A percentile compares a stretch with the other conserved stretches of the same genome.
These are phyloP conservation scores for Cydonia oblonga DNA, from an alignment of 331 rosid genomes.

Conservation along the genomic window DNA sequence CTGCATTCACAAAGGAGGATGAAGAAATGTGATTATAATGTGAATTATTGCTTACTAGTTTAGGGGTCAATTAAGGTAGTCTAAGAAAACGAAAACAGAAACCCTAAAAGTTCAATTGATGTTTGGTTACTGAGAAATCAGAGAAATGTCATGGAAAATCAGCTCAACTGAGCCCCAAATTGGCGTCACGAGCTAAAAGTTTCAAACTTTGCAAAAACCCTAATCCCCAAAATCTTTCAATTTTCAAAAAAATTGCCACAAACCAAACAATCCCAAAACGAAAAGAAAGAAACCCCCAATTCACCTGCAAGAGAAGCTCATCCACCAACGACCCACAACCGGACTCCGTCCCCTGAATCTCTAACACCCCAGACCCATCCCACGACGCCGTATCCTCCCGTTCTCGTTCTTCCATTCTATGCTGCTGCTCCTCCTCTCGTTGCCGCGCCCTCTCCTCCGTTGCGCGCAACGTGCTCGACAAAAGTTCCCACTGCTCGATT, in stretches of 20 bases:
- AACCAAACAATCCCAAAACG: not conserved
- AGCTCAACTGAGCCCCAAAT: constrained; percentile 1
- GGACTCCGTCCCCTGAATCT: constrained; percentile 7
- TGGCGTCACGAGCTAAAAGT: not conserved
- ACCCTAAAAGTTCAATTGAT: not conserved
- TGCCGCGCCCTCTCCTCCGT: constrained; percentile 39
- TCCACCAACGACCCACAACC: constrained; percentile 28
- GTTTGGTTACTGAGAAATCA: not conserved
- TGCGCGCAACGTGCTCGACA: constrained; percentile 47
- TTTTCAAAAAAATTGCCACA: not conserved
- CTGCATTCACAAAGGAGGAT: constrained; percentile 23
- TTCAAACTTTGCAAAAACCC: not conserved
- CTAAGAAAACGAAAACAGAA: not conserved
- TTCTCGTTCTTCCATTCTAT: not conserved
- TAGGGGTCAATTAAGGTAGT: not conserved
- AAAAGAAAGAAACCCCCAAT: not conserved
- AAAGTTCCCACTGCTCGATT: constrained; percentile 63
- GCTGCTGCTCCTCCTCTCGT: not conserved
- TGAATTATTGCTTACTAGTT: not conserved
- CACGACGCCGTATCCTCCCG: constrained; percentile 18
- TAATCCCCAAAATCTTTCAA: constrained; percentile 12
- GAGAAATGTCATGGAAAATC: not conserved
- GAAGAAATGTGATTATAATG: not conserved
- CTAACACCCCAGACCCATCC: constrained; percentile 7
- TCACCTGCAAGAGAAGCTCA: constrained; percentile 61